Percentiles rank a stretch among this genome's conserved stretches.
Conservation (phyloP, 345 rosid species). For the Gynandropsis gynandra region DNA sequence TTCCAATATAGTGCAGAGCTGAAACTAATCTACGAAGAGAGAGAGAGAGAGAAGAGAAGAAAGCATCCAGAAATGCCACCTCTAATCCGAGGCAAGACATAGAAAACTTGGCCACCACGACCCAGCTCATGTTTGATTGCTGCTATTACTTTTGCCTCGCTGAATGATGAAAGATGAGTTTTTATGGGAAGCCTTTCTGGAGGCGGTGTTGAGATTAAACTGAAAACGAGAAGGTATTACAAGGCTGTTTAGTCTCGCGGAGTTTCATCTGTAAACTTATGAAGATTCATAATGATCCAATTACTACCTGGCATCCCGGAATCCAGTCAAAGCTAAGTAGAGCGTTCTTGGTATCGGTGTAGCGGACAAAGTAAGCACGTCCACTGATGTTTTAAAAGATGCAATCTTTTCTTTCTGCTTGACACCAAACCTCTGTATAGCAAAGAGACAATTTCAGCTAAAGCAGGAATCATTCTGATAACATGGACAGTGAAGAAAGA, state of each 20-base stretch:
- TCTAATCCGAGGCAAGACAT: constrained; percentile 90
- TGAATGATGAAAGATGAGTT: constrained; percentile 68
- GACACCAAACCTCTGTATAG: constrained; percentile 83
- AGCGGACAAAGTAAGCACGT: constrained; percentile 92
- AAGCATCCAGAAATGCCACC: constrained; percentile 35
- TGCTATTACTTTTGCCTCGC: constrained; percentile 51
- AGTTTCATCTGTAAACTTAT: constrained; percentile 7
- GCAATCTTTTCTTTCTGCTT: constrained; percentile 98
- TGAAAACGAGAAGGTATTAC: constrained; percentile 31
- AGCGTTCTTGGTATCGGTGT: constrained; percentile 97
- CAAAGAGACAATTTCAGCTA: constrained; percentile 25
- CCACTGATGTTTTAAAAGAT: constrained; percentile 87
- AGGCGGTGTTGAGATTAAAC: constrained; percentile 92
- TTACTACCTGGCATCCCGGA: constrained; percentile 95
- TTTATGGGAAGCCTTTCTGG: constrained; percentile 97
- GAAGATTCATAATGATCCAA: constrained; percentile 10
- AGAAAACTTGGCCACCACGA: constrained; percentile 91
- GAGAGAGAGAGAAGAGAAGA: constrained; percentile 10
- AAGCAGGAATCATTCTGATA: constrained; percentile 24
- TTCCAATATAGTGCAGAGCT: constrained; percentile 10
- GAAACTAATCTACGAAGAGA: constrained; percentile 14
- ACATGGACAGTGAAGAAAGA: constrained; percentile 10
- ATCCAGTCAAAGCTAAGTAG: constrained; percentile 89
- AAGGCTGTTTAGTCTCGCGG: constrained; percentile 18
- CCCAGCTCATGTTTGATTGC: constrained; percentile 78